Percentiles rank a stretch among this genome's conserved stretches.
Conservation (phyloP, 345 rosid species). For the Linum lewisii region DNA sequence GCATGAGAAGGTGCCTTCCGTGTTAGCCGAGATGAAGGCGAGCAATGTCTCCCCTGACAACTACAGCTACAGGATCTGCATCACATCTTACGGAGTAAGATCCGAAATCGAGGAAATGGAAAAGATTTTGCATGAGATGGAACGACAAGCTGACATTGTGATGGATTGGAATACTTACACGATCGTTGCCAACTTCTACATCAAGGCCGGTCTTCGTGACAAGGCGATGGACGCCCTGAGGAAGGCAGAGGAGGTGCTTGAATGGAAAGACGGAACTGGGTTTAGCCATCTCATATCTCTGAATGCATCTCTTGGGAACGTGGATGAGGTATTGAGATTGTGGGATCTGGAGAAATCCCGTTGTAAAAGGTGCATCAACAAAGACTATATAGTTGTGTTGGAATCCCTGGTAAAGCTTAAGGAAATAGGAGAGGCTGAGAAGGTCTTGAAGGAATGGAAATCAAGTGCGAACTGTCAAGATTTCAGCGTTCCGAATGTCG, state of each 20-base stretch:
- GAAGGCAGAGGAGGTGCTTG: constrained; percentile 49
- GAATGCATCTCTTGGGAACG: constrained; percentile 54
- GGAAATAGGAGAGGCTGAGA: constrained; percentile 59
- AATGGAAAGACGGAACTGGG: constrained; percentile 60
- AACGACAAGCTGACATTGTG: constrained; percentile 33
- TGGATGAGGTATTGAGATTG: constrained; percentile 52
- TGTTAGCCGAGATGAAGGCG: constrained; percentile 66
- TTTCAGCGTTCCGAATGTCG: constrained; percentile 38
- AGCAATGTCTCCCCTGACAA: constrained; percentile 57
- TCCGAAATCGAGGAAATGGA: constrained; percentile 52
- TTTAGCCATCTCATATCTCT: constrained; percentile 65
- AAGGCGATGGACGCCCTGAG: constrained; percentile 47
- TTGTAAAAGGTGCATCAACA: constrained; percentile 57
- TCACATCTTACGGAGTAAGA: constrained; percentile 58
- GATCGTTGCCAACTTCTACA: constrained; percentile 60
- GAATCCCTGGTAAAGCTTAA: constrained; percentile 61
- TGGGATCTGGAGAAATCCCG: constrained; percentile 56
- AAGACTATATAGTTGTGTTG: constrained; percentile 50
- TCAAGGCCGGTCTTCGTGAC: constrained; percentile 34
- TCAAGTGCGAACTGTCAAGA: constrained; percentile 55
- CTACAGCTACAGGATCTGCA: constrained; percentile 67
- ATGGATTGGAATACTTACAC: constrained; percentile 88
- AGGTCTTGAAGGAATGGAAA: constrained; percentile 56
- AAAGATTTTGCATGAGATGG: constrained; percentile 55
- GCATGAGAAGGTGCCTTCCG: constrained; percentile 48